Base-by-base conservation (phyloP, 2,329 filamentous ascomycete species). In the Pyricularia sp. region DNA sequence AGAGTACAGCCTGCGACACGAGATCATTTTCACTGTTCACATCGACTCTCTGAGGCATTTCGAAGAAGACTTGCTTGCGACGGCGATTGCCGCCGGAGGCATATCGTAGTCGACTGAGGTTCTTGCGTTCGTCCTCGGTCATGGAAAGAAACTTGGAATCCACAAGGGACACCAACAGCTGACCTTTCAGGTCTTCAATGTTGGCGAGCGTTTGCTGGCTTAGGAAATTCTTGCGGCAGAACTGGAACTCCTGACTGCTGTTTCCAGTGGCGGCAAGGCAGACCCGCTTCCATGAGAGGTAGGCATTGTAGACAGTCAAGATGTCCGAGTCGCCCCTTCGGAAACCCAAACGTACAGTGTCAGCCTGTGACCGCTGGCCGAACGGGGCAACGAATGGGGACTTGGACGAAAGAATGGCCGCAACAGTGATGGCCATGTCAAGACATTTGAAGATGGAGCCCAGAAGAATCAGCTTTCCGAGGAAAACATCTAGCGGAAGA, bases 111-210 rank as follows among this genome's bases (percentile, higher is more conserved):
- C 85, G 83, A 69, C 86, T 88, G 6, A 97, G 80, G 0, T 83
- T 78, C 40, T 82, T 80, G 60, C 89, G 84, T 73, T 97, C 92
- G 2, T 88, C 85, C 0, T 86, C 80, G 0, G 89, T 89, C 1
- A 97, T 80, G 12, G 83, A 84, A 6, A 97, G 78, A 68, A 97
- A 89, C 0, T 91, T 91, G 0, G 92, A 90, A 70, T 97, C 94
- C 7, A 88, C 89, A 0, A 99, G 82, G 0, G 91, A 89, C 1
- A 90, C 87, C 1, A 97, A 81, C 0, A 99, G 84, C 71, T 99
- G 94, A 7, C 90, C 89, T 75, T 97, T 99, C 64, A 97, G 82
- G 70, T 99, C 94, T 74, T 99, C 94, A 68, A 99, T 96, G 68
- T 94, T 96, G 61, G 86, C 82, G 4, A 99, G 82, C 3, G 91